Evolutionary conservation across 2,329 filamentous ascomycete species (phyloP), one percentile per base, ranked within the genome.

Genomic region (Dendryphion nanum): DNA sequence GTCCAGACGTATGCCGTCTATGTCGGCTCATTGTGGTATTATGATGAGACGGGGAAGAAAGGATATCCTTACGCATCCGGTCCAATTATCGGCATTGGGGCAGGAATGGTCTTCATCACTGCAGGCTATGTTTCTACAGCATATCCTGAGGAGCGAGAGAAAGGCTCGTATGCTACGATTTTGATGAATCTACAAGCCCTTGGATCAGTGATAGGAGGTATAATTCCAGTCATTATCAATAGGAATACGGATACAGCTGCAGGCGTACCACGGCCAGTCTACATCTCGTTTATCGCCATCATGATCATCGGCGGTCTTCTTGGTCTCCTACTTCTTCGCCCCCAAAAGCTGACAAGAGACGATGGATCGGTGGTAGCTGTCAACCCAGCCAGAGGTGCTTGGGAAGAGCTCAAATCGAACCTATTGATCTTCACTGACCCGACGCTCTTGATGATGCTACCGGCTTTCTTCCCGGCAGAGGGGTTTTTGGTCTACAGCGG

Each of bases 151-250:
- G 57, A 61, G 30, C 50, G 40, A 20, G 57, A 60, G 12, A 57
- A 58, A 36, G 55, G 57, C 7, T 49, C 51, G 6, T 60, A 53
- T 33, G 54, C 53, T 20, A 60, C 57, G 2, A 55, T 57, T 21
- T 42, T 58, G 31, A 59, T 59, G 51, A 60, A 60, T 35, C 53
- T 59, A 49, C 55, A 60, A 42, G 55, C 53, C 6, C 33, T 59
- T 15, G 57, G 57, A 2, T 56, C 55, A 2, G 50, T 53, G 30
- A 52, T 59, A 33, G 53, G 53, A 21, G 54, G 57, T 13, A 59
- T 60, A 16, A 60, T 60, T n/a, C 55, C 55, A 4, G 50, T 60
- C 16, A 55, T 60, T 30, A 59, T 60, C 38, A 60, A 60, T 35
- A 43, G 48, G 13, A 38, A 59, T 29, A 55, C 56, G 8, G 50